Evolutionary conservation across 1,139 yeast species (phyloP).

Genomic region (Kazachstania sp.): DNA sequence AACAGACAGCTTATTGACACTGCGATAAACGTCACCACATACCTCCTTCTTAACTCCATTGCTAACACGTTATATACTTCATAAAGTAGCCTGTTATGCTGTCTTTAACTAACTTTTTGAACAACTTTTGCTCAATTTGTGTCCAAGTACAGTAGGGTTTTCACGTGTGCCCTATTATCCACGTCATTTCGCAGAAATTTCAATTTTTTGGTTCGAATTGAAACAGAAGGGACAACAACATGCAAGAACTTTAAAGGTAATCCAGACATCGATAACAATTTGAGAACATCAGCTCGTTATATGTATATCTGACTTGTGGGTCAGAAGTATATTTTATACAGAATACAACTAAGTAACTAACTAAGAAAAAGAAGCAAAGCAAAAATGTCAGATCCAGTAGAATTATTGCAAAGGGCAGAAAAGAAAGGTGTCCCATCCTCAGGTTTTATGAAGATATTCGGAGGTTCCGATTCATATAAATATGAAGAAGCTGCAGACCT

Average conservation of each 20-base stretch:
- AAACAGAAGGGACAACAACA: too few relatives aligned
- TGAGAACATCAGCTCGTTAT: too few relatives aligned
- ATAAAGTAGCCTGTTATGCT: too few relatives aligned
- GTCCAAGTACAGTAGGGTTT: too few relatives aligned
- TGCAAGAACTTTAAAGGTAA: too few relatives aligned
- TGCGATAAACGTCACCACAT: not conserved
- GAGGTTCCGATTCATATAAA: constrained; percentile 57
- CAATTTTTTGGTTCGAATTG: too few relatives aligned
- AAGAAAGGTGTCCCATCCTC: constrained; percentile 61
- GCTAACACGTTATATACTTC: not conserved
- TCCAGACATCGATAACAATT: too few relatives aligned
- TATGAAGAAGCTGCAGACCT: constrained; percentile 89
- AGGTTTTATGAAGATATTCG: constrained; percentile 68
- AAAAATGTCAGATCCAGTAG: constrained; percentile 24
- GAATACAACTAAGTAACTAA: not conserved
- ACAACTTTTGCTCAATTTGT: not conserved
- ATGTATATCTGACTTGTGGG: too few relatives aligned
- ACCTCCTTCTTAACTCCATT: constrained; percentile 17
- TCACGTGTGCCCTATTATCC: too few relatives aligned
- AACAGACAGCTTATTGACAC: constrained; percentile 13
- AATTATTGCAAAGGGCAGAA: constrained; percentile 39
- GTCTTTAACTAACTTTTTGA: too few relatives aligned
- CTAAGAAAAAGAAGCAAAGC: not conserved
- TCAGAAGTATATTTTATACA: not conserved
- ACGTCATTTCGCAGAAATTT: too few relatives aligned